Percentiles rank a stretch among this genome's conserved stretches.
phyloP scores from a whole-genome alignment of 805 yeast genomes.

The Saccharomycopsis oosterbeekiorum region DNA sequence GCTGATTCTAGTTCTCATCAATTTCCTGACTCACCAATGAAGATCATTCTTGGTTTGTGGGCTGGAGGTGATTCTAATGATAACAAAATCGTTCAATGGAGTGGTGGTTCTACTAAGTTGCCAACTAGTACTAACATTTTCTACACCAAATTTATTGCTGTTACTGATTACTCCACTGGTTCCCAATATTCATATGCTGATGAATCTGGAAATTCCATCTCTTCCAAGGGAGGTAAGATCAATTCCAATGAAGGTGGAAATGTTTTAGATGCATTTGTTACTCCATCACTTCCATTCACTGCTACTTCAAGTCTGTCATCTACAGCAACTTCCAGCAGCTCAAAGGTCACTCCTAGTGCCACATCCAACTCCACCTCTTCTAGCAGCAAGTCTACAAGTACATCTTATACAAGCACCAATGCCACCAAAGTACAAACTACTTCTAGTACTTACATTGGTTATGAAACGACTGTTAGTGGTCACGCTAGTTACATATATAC shows the following conservation, averaged over 20 bases:
- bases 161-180: constrained; percentile 45
- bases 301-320: constrained; percentile 5
- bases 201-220: constrained; percentile 39
- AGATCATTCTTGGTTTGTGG: constrained; percentile 33
- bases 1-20: constrained; percentile 32
- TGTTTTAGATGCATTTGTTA: constrained; percentile 17
- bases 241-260: constrained; percentile 12
- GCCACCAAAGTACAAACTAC: constrained; percentile 3
- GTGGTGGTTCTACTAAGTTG: constrained; percentile 54
- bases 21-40: constrained; percentile 67
- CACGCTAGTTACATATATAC: not conserved
- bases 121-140: constrained; percentile 39
- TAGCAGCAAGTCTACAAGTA: not conserved
- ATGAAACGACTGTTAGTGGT: not conserved
- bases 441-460: constrained; percentile 6
- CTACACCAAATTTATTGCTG: constrained; percentile 38
- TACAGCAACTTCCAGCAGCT: too few species aligned
- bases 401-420: constrained; percentile 5
- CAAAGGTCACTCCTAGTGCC: constrained; percentile 20
- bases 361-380: constrained; percentile 22
- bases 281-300: constrained; percentile 20
- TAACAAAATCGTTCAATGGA: constrained; percentile 54
- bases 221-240: constrained; percentile 22
- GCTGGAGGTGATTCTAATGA: constrained; percentile 41
- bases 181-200: constrained; percentile 35